Conservation (phyloP, 75 land plant species). For the Picea glauca region DNA sequence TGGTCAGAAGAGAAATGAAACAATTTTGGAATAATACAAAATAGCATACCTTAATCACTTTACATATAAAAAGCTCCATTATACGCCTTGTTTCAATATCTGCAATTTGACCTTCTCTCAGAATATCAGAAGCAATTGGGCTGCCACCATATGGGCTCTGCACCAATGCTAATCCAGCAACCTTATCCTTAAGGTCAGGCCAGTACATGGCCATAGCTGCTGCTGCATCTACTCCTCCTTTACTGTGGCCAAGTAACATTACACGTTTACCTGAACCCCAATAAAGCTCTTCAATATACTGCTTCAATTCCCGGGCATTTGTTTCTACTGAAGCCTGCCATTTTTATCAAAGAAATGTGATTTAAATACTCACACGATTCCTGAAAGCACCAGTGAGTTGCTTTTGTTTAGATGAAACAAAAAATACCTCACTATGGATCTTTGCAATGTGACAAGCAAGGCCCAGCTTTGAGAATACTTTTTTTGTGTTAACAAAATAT, state of each 20-base stretch:
- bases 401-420: neutral
- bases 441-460: constrained; percentile 90
- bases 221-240: constrained; percentile 99
- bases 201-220: constrained; percentile 95
- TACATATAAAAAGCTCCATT: constrained; percentile 89
- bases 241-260: constrained; percentile 93
- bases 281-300: constrained; percentile 90
- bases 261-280: constrained; percentile 86
- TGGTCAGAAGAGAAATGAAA: neutral
- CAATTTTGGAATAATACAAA: neutral
- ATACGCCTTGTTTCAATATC: constrained; percentile 76
- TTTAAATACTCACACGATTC: neutral
- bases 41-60: constrained; percentile 80
- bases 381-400: neutral
- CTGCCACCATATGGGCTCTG: constrained; percentile 99
- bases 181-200: constrained; percentile 91
- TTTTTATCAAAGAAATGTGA: constrained; percentile 6
- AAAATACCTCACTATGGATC: constrained; percentile 93
- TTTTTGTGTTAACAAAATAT: constrained; percentile 84
- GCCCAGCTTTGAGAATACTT: constrained; percentile 89
- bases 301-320: constrained; percentile 94
- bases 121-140: constrained; percentile 94
- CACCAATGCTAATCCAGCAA: constrained; percentile 89
- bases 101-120: constrained; percentile 98
- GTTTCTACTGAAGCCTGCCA: constrained; percentile 93